phyloP scores from a whole-genome alignment of 2,329 filamentous ascomycete species.

The Ophidiomyces ophidiicola region DNA sequence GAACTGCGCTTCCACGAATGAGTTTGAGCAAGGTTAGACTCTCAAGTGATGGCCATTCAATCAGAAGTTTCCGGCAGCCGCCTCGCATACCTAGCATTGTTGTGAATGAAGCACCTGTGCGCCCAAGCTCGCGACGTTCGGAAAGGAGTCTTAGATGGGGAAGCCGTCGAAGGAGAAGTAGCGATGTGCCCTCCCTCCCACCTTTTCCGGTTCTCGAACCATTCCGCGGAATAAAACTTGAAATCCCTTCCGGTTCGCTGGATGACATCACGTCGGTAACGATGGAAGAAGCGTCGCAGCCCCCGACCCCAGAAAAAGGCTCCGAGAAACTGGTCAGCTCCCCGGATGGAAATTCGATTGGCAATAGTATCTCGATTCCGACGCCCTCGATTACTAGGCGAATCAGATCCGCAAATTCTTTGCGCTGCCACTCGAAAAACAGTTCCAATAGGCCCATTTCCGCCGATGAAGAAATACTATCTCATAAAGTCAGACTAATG shows the following conservation, averaged over 20 bases:
- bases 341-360: not conserved
- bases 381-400: conserved; percentile 20
- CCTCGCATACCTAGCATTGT: conserved; percentile 32
- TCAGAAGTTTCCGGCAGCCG: conserved; percentile 22
- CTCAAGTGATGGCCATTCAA: conserved; percentile 18
- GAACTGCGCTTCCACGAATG: conserved; percentile 5
- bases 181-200: conserved; percentile 22
- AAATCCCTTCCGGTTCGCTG: conserved; percentile 44
- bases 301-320: not conserved
- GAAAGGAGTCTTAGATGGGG: conserved; percentile 30
- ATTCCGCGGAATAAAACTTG: conserved; percentile 42
- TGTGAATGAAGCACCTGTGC: conserved; percentile 25
- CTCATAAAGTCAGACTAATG: conserved; percentile 51
- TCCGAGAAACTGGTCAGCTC: not conserved
- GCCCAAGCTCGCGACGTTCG: conserved; percentile 34
- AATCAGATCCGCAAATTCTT: conserved; percentile 26
- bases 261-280: conserved; percentile 42
- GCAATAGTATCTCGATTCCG: conserved; percentile 13
- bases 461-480: conserved; percentile 52
- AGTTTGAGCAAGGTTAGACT: conserved; percentile 8
- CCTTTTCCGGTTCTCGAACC: conserved; percentile 17
- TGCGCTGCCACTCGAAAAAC: conserved; percentile 27
- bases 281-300: conserved; percentile 22
- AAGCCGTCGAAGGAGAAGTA: conserved; percentile 19
- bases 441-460: conserved; percentile 43